A percentile compares a stretch with the other conserved stretches of the same genome.
phyloP scores from a whole-genome alignment of 768 basidiomycete genomes.

The Boletus rex-veris region DNA sequence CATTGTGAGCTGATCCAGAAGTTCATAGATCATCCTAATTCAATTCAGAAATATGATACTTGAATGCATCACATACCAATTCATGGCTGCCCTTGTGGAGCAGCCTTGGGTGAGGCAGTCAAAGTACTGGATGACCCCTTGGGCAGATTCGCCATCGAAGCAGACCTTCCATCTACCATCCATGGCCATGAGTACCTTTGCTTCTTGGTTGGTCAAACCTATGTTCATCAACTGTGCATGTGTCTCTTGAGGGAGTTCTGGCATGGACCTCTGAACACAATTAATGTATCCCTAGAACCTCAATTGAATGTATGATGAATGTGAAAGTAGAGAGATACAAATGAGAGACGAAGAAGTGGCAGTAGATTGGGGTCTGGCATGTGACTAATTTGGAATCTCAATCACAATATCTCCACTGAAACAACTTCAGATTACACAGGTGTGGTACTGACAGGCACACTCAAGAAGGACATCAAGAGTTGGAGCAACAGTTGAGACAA shows the following conservation, averaged over 20 bases:
- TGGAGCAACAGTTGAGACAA: too few species aligned
- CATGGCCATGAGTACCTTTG: constrained; percentile 71
- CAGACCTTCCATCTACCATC: constrained; percentile 62
- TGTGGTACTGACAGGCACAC: too few species aligned
- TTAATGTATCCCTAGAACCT: constrained; percentile 56
- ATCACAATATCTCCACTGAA: too few species aligned
- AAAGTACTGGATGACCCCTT: constrained; percentile 73
- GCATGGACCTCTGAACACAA: constrained; percentile 50
- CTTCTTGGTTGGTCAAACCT: constrained; percentile 59
- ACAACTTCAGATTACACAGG: too few species aligned
- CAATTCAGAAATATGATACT: background rate
- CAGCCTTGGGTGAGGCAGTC: constrained; percentile 55
- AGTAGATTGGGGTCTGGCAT: constrained; percentile 98
- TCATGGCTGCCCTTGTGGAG: constrained; percentile 69
- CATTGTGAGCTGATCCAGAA: constrained; percentile 72
- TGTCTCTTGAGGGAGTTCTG: constrained; percentile 71
- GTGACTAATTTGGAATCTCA: constrained; percentile 96
- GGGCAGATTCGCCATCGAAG: constrained; percentile 53
- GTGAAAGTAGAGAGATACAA: constrained; percentile 8
- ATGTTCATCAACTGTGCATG: constrained; percentile 52
- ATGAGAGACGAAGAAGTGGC: constrained; percentile 54
- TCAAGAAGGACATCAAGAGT: too few species aligned
- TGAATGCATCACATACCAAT: constrained; percentile 59
- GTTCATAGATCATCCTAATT: constrained; percentile 82
- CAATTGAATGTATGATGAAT: background rate